Conservation (phyloP, 2,329 filamentous ascomycete species). For the Sarocladium strictum region DNA sequence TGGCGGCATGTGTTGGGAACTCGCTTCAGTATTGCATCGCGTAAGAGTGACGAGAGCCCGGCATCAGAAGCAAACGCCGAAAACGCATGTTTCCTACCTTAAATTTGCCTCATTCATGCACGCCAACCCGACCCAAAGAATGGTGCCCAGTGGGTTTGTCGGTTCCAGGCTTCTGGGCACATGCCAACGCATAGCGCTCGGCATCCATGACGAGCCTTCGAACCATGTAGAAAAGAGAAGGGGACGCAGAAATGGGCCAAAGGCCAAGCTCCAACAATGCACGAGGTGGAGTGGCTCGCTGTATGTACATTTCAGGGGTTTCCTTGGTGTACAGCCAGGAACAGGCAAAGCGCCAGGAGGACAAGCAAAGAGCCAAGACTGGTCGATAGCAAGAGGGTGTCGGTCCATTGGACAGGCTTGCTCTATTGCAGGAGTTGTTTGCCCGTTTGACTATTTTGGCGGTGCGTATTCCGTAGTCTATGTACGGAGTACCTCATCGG, state of each 20-base stretch:
- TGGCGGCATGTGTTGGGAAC: too few species aligned
- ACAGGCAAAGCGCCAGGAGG: background rate
- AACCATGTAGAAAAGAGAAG: too few species aligned
- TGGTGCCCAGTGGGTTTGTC: too few species aligned
- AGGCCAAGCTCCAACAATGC: too few species aligned
- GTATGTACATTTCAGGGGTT: background rate
- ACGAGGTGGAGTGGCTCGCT: background rate
- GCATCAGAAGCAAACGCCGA: background rate
- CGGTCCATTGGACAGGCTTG: background rate
- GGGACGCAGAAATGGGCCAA: too few species aligned
- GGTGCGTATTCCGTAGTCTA: too few species aligned
- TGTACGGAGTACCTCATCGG: too few species aligned
- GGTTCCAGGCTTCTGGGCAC: constrained; percentile 1
- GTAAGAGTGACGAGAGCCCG: too few species aligned
- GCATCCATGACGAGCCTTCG: background rate
- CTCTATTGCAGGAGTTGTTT: too few species aligned
- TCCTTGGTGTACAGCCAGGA: background rate
- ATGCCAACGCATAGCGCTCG: background rate
- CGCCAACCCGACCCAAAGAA: too few species aligned
- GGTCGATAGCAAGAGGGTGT: background rate
- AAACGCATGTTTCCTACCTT: background rate
- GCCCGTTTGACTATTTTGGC: too few species aligned
- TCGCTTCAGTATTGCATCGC: too few species aligned
- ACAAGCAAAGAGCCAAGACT: background rate
- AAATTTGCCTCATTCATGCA: background rate